phyloP scores from a whole-genome alignment of 2,329 filamentous ascomycete species.

The Lizonia empirigonia region DNA sequence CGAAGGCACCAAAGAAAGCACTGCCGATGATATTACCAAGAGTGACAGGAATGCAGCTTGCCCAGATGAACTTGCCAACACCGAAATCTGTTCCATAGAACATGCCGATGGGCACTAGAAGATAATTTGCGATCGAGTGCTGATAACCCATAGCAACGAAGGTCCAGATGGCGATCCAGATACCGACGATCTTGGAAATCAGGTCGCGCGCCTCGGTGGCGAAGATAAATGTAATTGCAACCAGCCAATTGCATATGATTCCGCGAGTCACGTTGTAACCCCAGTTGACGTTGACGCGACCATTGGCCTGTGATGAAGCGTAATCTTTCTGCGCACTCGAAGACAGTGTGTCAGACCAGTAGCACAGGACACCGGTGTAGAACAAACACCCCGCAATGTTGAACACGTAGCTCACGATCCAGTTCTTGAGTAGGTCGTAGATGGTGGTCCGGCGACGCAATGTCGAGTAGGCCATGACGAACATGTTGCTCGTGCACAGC shows the following conservation, averaged over 20 bases:
- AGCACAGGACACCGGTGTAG: slow-evolving; percentile 20
- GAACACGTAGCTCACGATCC: slow-evolving; percentile 18
- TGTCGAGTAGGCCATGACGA: slow-evolving; percentile 21
- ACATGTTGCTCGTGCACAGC: slow-evolving; percentile 25
- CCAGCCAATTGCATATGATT: slow-evolving; percentile 19
- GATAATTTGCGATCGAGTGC: slow-evolving; percentile 16
- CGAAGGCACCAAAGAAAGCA: slow-evolving; percentile 14
- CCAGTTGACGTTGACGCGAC: slow-evolving; percentile 16
- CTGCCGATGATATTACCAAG: slow-evolving; percentile 15
- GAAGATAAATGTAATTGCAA: slow-evolving; percentile 11
- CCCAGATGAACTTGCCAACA: slow-evolving; percentile 18
- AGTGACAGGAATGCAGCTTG: slow-evolving; percentile 14
- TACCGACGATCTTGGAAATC: slow-evolving; percentile 12
- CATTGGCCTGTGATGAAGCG: slow-evolving; percentile 12
- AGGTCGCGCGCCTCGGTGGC: slow-evolving; percentile 11
- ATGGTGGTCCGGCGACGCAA: slow-evolving; percentile 15
- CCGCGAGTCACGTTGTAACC: slow-evolving; percentile 14
- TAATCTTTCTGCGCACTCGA: slow-evolving; percentile 20
- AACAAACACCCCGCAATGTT: slow-evolving; percentile 20
- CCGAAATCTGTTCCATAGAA: slow-evolving; percentile 13
- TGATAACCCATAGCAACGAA: slow-evolving; percentile 18
- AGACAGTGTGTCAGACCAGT: slow-evolving; percentile 17
- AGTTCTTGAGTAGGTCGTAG: slow-evolving; percentile 15
- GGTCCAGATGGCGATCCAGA: slow-evolving; percentile 12
- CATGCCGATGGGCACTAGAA: slow-evolving; percentile 15